Conservation (phyloP, 371 early-diverging fungal species). For the Vavraia culicis region DNA sequence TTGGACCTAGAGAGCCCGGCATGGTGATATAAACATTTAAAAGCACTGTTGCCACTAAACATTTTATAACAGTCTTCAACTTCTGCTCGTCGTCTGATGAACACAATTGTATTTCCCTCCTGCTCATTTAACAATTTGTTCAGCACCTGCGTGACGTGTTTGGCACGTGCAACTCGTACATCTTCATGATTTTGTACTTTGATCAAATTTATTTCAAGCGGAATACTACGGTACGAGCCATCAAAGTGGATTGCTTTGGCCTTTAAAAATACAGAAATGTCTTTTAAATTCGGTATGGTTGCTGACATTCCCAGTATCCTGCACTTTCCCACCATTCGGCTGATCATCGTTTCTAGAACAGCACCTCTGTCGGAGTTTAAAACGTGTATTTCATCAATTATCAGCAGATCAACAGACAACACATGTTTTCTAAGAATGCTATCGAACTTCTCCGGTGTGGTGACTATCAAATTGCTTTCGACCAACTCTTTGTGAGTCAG, state of each 20-base stretch:
- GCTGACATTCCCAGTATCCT: conserved; percentile 25
- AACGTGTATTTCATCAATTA: conserved; percentile 30
- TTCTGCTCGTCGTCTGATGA: conserved; percentile 16
- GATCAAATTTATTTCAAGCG: conserved; percentile 14
- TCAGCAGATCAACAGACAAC: conserved; percentile 6
- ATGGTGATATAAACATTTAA: too few relatives aligned
- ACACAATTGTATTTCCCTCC: conserved; percentile 7
- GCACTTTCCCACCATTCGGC: neutral
- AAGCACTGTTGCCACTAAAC: conserved; percentile 3
- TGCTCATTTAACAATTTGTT: conserved; percentile 6
- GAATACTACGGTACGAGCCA: conserved; percentile 2
- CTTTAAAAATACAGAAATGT: conserved; percentile 11
- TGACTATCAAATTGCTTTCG: conserved; percentile 13
- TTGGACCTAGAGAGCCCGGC: conserved; percentile 12
- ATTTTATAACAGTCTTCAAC: conserved; percentile 3
- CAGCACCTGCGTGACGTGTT: too few relatives aligned
- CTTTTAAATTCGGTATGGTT: conserved; percentile 24
- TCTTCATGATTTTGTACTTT: conserved; percentile 8
- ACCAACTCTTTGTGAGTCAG: too few relatives aligned
- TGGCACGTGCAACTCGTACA: neutral
- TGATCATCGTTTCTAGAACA: conserved; percentile 17
- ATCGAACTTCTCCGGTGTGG: conserved; percentile 29
- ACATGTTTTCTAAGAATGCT: conserved; percentile 11
- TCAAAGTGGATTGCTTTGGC: conserved; percentile 12
- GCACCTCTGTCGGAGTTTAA: conserved; percentile 14